These are phyloP conservation scores for Lactarius psammicola DNA, from an alignment of 768 basidiomycete species.

Conservation along the genomic window DNA sequence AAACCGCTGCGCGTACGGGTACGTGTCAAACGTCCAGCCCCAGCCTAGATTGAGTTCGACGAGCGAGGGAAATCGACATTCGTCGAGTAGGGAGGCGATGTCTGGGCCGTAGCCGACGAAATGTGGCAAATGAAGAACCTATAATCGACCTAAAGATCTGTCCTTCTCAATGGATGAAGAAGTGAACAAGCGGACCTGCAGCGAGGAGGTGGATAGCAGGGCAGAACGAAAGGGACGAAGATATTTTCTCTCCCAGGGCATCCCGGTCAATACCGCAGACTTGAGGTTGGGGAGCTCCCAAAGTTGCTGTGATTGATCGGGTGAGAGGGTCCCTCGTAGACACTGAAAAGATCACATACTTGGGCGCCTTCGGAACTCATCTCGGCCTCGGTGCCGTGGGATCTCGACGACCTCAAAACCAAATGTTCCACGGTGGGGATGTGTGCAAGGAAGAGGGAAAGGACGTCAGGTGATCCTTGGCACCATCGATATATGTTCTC, in stretches of 20 bases:
- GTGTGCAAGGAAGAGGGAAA: slow-evolving; percentile 23
- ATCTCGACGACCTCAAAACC: slow-evolving; percentile 20
- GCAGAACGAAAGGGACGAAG: slow-evolving; percentile 17
- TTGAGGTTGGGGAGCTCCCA: slow-evolving; percentile 25
- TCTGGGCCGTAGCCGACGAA: slow-evolving; percentile 22
- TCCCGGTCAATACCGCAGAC: slow-evolving; percentile 23
- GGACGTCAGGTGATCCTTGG: slow-evolving; percentile 18
- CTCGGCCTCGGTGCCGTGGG: slow-evolving; percentile 7
- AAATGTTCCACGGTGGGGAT: slow-evolving; percentile 23
- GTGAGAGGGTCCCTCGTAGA: background rate
- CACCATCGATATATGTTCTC: slow-evolving; percentile 20
- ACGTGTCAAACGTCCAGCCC: slow-evolving; percentile 26
- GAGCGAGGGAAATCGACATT: slow-evolving; percentile 22
- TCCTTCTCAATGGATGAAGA: background rate
- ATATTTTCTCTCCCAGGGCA: slow-evolving; percentile 24
- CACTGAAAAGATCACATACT: background rate
- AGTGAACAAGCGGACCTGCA: slow-evolving; percentile 10
- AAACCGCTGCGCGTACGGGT: slow-evolving; percentile 24
- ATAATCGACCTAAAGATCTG: background rate
- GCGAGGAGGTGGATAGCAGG: slow-evolving; percentile 3
- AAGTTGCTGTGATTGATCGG: background rate
- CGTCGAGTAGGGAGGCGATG: slow-evolving; percentile 15
- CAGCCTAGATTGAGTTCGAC: slow-evolving; percentile 24
- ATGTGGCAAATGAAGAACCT: slow-evolving; percentile 26
- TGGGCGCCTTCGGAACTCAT: background rate